A percentile compares a stretch with the other conserved stretches of the same genome.
Conservation (phyloP, 1,284 basidiomycete genomes). For the Papiliotrema flavescens region DNA sequence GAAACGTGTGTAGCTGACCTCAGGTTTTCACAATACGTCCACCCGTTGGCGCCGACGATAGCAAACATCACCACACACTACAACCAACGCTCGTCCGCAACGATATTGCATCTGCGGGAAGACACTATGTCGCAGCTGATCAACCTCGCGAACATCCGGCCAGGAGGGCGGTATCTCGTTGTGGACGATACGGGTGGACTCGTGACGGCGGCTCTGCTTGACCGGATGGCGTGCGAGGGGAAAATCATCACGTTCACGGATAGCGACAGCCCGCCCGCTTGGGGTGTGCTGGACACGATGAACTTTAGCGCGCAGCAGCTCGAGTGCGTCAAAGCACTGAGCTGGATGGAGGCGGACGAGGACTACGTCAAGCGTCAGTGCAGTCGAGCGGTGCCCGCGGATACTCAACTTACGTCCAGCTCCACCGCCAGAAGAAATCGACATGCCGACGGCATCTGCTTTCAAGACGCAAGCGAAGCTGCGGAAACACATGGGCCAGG, state of each 20-base stretch:
- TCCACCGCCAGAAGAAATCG: conserved; percentile 34
- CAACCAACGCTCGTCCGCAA: conserved; percentile 63
- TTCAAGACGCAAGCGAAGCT: conserved; percentile 30
- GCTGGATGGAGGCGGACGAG: conserved; percentile 87
- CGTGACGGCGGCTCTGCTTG: conserved; percentile 78
- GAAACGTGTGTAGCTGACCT: neutral
- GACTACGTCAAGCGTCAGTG: conserved; percentile 52
- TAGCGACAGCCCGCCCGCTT: conserved; percentile 87
- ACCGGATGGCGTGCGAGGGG: conserved; percentile 80
- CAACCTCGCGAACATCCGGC: conserved; percentile 74
- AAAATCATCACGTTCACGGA: conserved; percentile 82
- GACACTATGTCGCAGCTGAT: conserved; percentile 89
- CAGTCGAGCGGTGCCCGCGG: neutral
- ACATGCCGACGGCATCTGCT: conserved; percentile 26
- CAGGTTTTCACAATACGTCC: conserved; percentile 85
- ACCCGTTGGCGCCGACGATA: conserved; percentile 80
- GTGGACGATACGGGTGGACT: conserved; percentile 91
- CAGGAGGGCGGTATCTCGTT: conserved; percentile 81
- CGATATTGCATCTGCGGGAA: conserved; percentile 77
- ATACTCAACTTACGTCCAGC: conserved; percentile 13
- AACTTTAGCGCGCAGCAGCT: conserved; percentile 69
- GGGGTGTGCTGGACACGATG: conserved; percentile 79
- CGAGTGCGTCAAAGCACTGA: conserved; percentile 65
- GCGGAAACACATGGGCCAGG: conserved; percentile 36
- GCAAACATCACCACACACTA: conserved; percentile 84